These are phyloP conservation scores for Corniculantispora saksenae DNA, from an alignment of 2,329 filamentous ascomycete genomes.

Conservation along the genomic window DNA sequence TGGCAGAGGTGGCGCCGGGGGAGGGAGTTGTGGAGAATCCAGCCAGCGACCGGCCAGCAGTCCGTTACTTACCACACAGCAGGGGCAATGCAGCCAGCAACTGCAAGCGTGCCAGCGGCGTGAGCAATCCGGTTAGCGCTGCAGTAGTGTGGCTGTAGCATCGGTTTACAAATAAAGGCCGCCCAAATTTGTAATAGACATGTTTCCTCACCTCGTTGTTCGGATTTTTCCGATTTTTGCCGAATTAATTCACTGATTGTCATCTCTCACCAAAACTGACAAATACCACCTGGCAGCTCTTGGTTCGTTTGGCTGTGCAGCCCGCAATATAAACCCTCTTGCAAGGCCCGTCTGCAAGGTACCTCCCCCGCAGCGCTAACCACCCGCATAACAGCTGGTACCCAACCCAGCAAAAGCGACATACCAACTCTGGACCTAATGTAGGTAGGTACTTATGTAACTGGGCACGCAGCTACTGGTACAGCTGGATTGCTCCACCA, in stretches of 20 bases:
- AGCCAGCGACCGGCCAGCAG: background rate
- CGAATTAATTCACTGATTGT: too few relatives aligned
- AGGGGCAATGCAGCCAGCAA: background rate
- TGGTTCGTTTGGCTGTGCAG: background rate
- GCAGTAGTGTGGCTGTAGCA: background rate
- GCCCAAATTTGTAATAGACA: too few relatives aligned
- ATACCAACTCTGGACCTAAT: background rate
- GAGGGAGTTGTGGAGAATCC: slow-evolving; percentile 10
- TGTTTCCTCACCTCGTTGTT: too few relatives aligned
- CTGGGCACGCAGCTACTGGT: too few relatives aligned
- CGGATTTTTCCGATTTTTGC: too few relatives aligned
- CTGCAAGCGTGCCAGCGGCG: background rate
- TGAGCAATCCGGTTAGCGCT: background rate
- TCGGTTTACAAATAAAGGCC: too few relatives aligned
- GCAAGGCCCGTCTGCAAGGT: background rate
- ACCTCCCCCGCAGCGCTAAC: background rate
- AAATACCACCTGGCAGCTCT: too few relatives aligned
- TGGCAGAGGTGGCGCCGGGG: background rate
- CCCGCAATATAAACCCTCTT: background rate
- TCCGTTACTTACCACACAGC: too few relatives aligned
- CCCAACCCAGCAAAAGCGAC: background rate
- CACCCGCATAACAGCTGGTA: background rate
- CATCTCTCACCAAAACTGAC: too few relatives aligned
- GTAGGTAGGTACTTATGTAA: too few relatives aligned
- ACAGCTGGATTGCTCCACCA: background rate